Evolutionary conservation across 345 rosid species (phyloP), one percentile per base, ranked within the genome.

Genomic region (Arabidopsis arenosa): DNA sequence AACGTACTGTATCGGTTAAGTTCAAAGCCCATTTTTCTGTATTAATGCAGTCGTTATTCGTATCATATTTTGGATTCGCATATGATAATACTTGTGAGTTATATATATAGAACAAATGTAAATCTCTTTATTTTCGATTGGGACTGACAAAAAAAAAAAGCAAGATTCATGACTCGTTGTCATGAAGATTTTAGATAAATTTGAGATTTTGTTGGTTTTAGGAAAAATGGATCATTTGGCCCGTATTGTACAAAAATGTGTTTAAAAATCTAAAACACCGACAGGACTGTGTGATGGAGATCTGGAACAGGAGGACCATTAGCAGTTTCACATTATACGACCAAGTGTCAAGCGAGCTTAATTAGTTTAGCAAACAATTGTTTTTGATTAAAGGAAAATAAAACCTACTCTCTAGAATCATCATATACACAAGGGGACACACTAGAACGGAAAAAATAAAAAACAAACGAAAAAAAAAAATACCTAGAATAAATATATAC

Each of bases 261-360:
- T 6, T 30, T 9, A 30, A 35, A 32, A 30, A 55, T 4, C 23
- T 7, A 40, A 6, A 61, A 40, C 17, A 12, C 49, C 35, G 49
- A 12, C 35, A 12, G 9, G 51, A 26, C 66, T 44, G 33, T 40
- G 35, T 23, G 48, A 62, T 62, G 18, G 33, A 62, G 49, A 62
- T 62, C 33, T 61, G 17, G 26, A 15, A 40, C 51, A 62, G 35
- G 23, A 40, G 54, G 21, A 18, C 21, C 40, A n/a, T 18, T 12
- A 57, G 65, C 33, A 43, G 12, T 28, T 2, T 33, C 40, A 32
- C 37, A n/a, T 23, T 21, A 40, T 59, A 68, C 57, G 41, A 45
- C 35, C 47, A 47, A 12, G 36, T 47, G 66, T 58, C 57, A 58
- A 58, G 35, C 40, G 49, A 55, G 60, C 35, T 13, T 55, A 18